These are phyloP conservation scores for Scheffersomyces cryptocercus DNA, from an alignment of 1,139 yeast species.

Conservation along the genomic window DNA sequence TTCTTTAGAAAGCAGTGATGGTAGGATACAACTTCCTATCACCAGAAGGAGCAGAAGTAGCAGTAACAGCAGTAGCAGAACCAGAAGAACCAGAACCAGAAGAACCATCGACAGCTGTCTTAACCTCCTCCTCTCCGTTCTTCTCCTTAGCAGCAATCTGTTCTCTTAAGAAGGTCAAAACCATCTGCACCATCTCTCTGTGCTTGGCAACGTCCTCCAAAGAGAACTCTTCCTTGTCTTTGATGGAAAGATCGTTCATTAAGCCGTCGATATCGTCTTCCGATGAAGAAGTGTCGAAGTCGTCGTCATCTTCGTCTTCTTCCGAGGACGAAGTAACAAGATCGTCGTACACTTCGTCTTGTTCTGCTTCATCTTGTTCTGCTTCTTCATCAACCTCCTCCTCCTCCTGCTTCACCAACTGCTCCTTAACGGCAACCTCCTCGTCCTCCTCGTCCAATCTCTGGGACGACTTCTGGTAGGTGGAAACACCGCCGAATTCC, in stretches of 20 bases:
- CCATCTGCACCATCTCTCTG: conserved; percentile 36
- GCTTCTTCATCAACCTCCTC: conserved; percentile 10
- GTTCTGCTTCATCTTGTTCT: conserved; percentile 3
- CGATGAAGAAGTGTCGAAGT: conserved; percentile 1
- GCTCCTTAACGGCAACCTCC: conserved; percentile 11
- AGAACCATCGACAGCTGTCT: conserved; percentile 6
- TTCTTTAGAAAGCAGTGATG: conserved; percentile 40
- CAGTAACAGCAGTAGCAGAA: conserved; percentile 1
- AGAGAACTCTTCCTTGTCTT: conserved; percentile 18
- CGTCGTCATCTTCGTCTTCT: conserved; percentile 11
- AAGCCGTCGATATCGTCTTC: conserved; percentile 18
- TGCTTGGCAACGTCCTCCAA: conserved; percentile 36
- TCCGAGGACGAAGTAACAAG: conserved; percentile 4
- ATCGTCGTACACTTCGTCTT: conserved; percentile 5
- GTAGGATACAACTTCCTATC: conserved; percentile 36
- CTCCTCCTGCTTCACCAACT: conserved; percentile 11
- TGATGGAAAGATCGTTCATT: conserved; percentile 21
- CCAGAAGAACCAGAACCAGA: background rate
- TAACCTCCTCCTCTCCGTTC: conserved; percentile 6
- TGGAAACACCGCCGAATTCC: conserved; percentile 45
- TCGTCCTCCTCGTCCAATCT: conserved; percentile 12
- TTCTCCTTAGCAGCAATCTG: conserved; percentile 15
- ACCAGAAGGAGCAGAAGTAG: background rate
- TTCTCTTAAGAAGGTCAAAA: conserved; percentile 26
- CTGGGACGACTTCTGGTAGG: conserved; percentile 39